phyloP scores from a whole-genome alignment of 176 grass and related monocot species.

The Aegilops umbellulata region DNA sequence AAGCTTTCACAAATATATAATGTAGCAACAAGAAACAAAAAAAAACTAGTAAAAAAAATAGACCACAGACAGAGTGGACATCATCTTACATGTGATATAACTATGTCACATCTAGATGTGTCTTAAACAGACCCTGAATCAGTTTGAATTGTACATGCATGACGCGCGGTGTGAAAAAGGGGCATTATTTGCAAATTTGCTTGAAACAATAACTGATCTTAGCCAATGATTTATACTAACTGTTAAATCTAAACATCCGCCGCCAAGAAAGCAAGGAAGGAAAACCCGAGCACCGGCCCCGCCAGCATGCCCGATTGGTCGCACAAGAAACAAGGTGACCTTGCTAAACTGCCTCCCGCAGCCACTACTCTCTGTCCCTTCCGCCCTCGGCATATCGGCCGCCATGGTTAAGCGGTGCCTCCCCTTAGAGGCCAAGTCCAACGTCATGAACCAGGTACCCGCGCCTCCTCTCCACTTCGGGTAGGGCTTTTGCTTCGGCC shows the following conservation, averaged over 20 bases:
- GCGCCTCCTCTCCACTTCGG: background rate
- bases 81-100: too few relatives aligned
- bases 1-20: too few relatives aligned
- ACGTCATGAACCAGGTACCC: constrained; percentile 87
- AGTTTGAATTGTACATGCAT: too few relatives aligned
- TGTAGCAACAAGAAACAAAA: too few relatives aligned
- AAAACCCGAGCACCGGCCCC: background rate
- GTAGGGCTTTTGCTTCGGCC: background rate
- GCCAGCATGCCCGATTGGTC: background rate
- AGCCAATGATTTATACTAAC: too few relatives aligned
- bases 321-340: background rate
- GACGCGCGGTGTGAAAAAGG: too few relatives aligned
- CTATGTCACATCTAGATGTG: too few relatives aligned
- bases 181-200: too few relatives aligned
- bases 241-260: background rate
- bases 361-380: background rate
- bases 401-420: constrained; percentile 73
- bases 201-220: too few relatives aligned
- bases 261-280: background rate
- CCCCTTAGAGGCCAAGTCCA: constrained; percentile 74
- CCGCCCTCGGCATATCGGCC: constrained; percentile 13
- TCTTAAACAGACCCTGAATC: too few relatives aligned
- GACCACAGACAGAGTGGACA: too few relatives aligned
- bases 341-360: background rate
- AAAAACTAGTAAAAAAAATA: too few relatives aligned